Evolutionary conservation across 306 rosid species (phyloP).

Genomic region (Rosa multiflora): DNA sequence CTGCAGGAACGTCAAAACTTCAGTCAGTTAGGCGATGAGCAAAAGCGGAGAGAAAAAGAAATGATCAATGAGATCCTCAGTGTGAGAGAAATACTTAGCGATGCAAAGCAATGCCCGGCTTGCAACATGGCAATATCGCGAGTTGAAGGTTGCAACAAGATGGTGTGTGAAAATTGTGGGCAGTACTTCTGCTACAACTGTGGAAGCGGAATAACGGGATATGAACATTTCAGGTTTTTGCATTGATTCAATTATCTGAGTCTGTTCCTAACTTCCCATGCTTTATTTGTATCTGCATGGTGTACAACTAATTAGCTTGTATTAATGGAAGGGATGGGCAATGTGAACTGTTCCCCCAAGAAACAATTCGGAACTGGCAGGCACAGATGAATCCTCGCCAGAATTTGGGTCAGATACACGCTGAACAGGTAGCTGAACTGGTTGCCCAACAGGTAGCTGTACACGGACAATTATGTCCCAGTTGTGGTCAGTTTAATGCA

Average conservation of each 20-base stretch:
- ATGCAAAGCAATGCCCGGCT: constrained; percentile 82
- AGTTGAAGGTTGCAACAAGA: constrained; percentile 89
- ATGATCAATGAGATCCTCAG: constrained; percentile 82
- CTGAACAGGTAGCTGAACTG: constrained; percentile 34
- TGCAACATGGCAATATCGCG: constrained; percentile 84
- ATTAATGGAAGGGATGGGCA: constrained; percentile 52
- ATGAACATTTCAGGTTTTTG: constrained; percentile 75
- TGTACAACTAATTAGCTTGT: constrained; percentile 25
- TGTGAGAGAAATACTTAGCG: constrained; percentile 62
- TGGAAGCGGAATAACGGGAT: constrained; percentile 62
- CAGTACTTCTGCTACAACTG: constrained; percentile 84
- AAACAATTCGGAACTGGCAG: constrained; percentile 57
- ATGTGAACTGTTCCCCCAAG: constrained; percentile 78
- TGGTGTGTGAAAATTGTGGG: constrained; percentile 77
- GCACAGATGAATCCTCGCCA: constrained; percentile 64
- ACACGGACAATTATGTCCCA: constrained; percentile 59
- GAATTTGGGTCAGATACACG: constrained; percentile 59
- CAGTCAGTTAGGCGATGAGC: constrained; percentile 49
- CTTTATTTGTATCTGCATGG: constrained; percentile 15
- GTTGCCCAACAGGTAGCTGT: constrained; percentile 42
- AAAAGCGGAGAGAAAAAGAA: constrained; percentile 59
- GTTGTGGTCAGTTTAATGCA: constrained; percentile 78
- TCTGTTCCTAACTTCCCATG: constrained; percentile 20
- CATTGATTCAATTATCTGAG: constrained; percentile 7
- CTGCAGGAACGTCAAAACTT: constrained; percentile 82